Evolutionary conservation across 2,329 filamentous ascomycete species (phyloP), one percentile per base, ranked within the genome.

Genomic region (Pestalotiopsis sp.): DNA sequence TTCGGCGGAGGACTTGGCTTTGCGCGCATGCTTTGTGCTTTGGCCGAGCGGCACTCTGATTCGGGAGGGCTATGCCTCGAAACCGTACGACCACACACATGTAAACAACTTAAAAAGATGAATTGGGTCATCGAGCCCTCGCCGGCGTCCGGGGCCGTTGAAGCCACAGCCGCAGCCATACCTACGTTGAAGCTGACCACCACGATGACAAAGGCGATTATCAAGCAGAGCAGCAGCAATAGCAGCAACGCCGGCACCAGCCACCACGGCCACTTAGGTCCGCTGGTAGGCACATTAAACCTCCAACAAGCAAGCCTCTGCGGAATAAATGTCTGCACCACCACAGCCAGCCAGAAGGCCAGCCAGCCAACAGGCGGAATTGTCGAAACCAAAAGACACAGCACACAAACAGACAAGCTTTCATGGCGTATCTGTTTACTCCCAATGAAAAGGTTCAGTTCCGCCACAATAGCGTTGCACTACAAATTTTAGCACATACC

Each of bases 401-500:
- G 31, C 31, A 9, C 31, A 36, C 31, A 36, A 9, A 36, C 31
- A 36, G 31, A 36, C 31, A 36, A 36, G 31, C 31, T 36, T 36
- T 36, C 31, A 36, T 36, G 31, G 31, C 31, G 31, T 36, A 7
- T 36, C 31, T 7, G 31, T 36, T 36, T 36, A 36, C 31, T 36
- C n/a, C 45, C 14, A 52, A 23, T 20, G 45, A 52, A 52, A n/a
- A 52, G 17, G 45, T 52, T 45, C 45, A 4, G 7, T 52, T 36
- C 45, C 20, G 57, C 57, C 17, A 62, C 59, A 20, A 23, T 40
- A 36, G 59, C 59, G 59, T 62, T 62, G 59, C 59, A 36, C 59
- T 62, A 62, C 57, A 59, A 59, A 36, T 36, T 36, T 36, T 36
- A 36, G 31, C 31, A 36, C 31, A 36, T 36, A 36, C 31, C 31